Evolutionary conservation across 768 basidiomycete genomes (phyloP).

Genomic region (Myochromella boudieri): DNA sequence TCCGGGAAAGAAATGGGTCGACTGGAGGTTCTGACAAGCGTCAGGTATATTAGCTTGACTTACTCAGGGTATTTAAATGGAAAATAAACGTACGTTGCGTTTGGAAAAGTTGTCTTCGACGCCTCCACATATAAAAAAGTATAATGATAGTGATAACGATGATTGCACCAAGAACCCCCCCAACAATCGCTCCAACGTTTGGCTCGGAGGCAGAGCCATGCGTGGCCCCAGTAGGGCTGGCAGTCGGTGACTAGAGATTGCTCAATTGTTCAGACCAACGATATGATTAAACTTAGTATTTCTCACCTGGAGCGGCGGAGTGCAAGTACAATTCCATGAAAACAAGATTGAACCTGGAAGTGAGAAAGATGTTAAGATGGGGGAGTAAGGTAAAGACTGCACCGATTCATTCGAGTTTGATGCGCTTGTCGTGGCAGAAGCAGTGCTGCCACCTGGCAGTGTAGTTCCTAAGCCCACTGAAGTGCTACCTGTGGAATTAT

Average conservation of each 20-base stretch:
- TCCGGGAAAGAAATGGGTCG: constrained; percentile 4
- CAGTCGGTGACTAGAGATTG: not conserved
- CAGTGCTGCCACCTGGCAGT: not conserved
- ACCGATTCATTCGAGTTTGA: not conserved
- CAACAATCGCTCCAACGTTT: constrained; percentile 4
- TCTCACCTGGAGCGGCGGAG: too few relatives aligned
- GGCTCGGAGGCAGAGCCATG: not conserved
- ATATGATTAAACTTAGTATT: too few relatives aligned
- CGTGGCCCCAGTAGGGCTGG: not conserved
- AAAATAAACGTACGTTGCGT: not conserved
- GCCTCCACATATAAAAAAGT: constrained; percentile 5
- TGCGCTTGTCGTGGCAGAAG: too few relatives aligned
- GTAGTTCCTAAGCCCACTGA: not conserved
- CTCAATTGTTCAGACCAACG: too few relatives aligned
- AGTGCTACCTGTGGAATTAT: too few relatives aligned
- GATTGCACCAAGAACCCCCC: constrained; percentile 7
- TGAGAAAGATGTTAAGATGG: not conserved
- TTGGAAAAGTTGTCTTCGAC: not conserved
- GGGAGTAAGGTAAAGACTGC: not conserved
- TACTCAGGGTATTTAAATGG: too few relatives aligned
- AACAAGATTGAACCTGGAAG: not conserved
- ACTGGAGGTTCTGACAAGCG: not conserved
- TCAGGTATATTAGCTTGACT: too few relatives aligned
- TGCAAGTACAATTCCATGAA: too few relatives aligned
- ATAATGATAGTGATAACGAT: not conserved